phyloP scores from a whole-genome alignment of 2,329 filamentous ascomycete species.

The Mollisiaceae sp. region DNA sequence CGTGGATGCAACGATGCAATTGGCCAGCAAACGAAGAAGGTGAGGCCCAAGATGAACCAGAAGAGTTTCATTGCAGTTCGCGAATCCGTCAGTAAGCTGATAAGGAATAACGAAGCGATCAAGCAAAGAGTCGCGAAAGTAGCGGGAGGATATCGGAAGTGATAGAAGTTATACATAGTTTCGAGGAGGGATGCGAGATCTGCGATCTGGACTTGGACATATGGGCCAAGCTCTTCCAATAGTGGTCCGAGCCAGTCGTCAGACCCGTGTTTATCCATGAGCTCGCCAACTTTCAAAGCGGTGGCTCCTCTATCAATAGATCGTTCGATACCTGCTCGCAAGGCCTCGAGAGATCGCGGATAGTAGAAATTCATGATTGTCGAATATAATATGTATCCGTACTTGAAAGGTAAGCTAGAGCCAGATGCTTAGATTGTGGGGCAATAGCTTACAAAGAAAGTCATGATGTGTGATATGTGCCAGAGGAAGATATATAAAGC shows the following conservation, averaged over 20 bases:
- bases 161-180: constrained; percentile 45
- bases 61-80: constrained; percentile 41
- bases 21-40: constrained; percentile 45
- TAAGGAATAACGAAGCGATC: constrained; percentile 33
- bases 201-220: constrained; percentile 44
- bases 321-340: constrained; percentile 39
- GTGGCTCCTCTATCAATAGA: constrained; percentile 41
- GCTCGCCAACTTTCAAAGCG: constrained; percentile 42
- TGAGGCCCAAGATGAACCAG: constrained; percentile 40
- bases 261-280: constrained; percentile 45
- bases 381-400: constrained; percentile 31
- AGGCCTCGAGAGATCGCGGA: constrained; percentile 22
- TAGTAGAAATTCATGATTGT: constrained; percentile 32
- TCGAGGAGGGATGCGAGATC: constrained; percentile 46
- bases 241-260: constrained; percentile 42
- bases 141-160: constrained; percentile 43
- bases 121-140: constrained; percentile 40
- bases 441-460: constrained; percentile 29
- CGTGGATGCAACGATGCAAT: constrained; percentile 42
- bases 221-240: constrained; percentile 39
- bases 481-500: constrained; percentile 32
- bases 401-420: constrained; percentile 25
- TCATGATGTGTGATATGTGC: constrained; percentile 33
- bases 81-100: constrained; percentile 36
- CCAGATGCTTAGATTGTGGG: no score